These are phyloP conservation scores for Wickerhamomyces chambardii DNA, from an alignment of 805 yeast genomes.

Conservation along the genomic window DNA sequence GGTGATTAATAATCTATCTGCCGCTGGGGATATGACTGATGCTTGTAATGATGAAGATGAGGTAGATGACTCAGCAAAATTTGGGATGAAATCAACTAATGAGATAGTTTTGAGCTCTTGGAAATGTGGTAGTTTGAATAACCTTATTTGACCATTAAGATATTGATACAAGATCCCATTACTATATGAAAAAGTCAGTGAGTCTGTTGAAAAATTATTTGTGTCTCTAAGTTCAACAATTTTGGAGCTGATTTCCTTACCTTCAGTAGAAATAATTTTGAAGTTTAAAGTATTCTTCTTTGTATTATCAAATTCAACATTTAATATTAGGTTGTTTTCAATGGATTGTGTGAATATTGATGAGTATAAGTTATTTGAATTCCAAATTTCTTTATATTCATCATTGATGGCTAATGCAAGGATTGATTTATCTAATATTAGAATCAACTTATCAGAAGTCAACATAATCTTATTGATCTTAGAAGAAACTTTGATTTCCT, in stretches of 20 bases:
- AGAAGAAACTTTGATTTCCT: conserved; percentile 7
- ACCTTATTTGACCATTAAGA: conserved; percentile 6
- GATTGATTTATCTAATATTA: conserved; percentile 7
- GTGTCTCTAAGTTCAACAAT: conserved; percentile 14
- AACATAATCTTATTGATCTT: conserved; percentile 8
- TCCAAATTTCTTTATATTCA: conserved; percentile 7
- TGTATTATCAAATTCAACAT: conserved; percentile 6
- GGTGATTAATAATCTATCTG: conserved; percentile 16
- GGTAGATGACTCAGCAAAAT: too few species aligned
- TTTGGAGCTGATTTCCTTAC: conserved; percentile 16
- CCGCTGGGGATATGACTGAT: conserved; percentile 15
- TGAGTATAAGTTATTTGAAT: conserved; percentile 5
- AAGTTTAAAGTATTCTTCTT: conserved; percentile 13
- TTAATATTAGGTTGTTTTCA: conserved; percentile 8
- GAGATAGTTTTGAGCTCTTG: conserved; percentile 6
- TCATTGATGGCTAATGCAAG: conserved; percentile 2
- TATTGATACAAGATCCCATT: conserved; percentile 14
- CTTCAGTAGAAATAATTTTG: conserved; percentile 9
- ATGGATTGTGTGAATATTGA: conserved; percentile 9
- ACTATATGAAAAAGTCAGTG: conserved; percentile 8
- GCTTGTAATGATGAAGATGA: conserved; percentile 1
- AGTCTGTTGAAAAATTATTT: background rate
- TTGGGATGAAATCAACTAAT: conserved; percentile 2
- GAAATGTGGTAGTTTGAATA: conserved; percentile 15
- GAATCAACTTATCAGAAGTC: conserved; percentile 1